Evolutionary conservation across 352 stramenopile species (phyloP), one percentile per base, ranked within the genome.

Genomic region (Phytophthora foliorum): DNA sequence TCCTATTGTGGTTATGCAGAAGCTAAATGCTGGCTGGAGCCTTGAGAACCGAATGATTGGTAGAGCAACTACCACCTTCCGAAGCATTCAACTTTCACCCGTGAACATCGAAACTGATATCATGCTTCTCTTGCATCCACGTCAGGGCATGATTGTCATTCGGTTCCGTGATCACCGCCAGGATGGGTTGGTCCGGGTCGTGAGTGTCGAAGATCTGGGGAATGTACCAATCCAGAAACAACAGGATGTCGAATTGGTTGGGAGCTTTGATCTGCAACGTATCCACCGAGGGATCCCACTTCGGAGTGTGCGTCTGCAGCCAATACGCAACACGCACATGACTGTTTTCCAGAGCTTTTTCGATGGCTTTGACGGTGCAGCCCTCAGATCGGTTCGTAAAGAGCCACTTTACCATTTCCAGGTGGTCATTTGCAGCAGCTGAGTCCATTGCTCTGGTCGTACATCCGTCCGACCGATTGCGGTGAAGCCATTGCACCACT

Each of bases 381-480:
- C 42, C 17, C 16, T 54, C 41, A 17, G 55, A 54, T 52, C 55
- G 42, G 46, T 63, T 63, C 19, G 27, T 14, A 45, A 36, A 53
- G 7, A 63, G 55, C 41, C 55, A 63, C 21, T 54, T 42, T 4
- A 63, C n/a, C 21, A 63, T 27, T 21, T 52, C n/a, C 14, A 63
- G 31, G 21, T 63, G 22, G 4, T 29, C 55, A 45, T 63, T 63
- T 22, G 55, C 55, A 46, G 41, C 41, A 38, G 55, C 55, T 9
- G 27, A 44, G 29, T 54, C 55, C 42, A 63, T 63, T 53, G 55
- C 55, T 44, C 51, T 54, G n/a, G 55, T 54, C 8, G 55, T 32
- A 2, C 55, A 53, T 4, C 55, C 55, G 25, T 63, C 55, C 14
- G 41, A 55, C 7, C 31, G 44, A 63, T 54, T 62, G 13, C 19